Percentiles rank a stretch among this genome's conserved stretches.
phyloP scores from a whole-genome alignment of 2,329 filamentous ascomycete species.

The Zasmidium cellare region DNA sequence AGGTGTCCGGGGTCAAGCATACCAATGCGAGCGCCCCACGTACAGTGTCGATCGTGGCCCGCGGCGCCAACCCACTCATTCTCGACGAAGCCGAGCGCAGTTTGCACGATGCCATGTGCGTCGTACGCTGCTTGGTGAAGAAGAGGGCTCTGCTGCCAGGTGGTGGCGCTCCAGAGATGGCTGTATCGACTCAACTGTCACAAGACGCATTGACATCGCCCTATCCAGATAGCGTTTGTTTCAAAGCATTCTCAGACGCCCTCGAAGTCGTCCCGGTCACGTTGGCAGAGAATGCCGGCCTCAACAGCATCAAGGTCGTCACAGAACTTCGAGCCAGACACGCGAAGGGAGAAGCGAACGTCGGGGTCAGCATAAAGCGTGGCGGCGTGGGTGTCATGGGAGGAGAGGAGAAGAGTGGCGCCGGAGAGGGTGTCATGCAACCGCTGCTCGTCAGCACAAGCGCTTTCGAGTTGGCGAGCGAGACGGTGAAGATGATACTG shows the following conservation, averaged over 20 bases:
- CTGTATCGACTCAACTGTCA: conserved; percentile 84
- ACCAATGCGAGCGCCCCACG: conserved; percentile 60
- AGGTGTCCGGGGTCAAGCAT: conserved; percentile 86
- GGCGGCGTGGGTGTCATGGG: conserved; percentile 97
- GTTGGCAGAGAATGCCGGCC: conserved; percentile 91
- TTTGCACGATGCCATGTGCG: conserved; percentile 95
- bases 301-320: conserved; percentile 98
- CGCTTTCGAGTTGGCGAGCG: conserved; percentile 92
- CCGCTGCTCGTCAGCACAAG: conserved; percentile 95
- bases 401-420: conserved; percentile 32
- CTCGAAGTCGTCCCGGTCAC: conserved; percentile 97
- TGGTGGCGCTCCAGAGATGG: conserved; percentile 93
- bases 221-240: conserved; percentile 96
- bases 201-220: conserved; percentile 79
- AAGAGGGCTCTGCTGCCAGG: conserved; percentile 99
- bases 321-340: conserved; percentile 93
- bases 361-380: conserved; percentile 96
- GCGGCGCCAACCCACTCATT: conserved; percentile 91
- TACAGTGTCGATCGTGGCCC: conserved; percentile 91
- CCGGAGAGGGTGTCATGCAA: conserved; percentile 73
- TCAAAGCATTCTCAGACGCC: conserved; percentile 97
- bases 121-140: conserved; percentile 96
- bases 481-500: conserved; percentile 95
- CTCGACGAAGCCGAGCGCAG: conserved; percentile 96
- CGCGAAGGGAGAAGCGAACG: conserved; percentile 91